Base-by-base conservation (phyloP, 768 basidiomycete species). In the Mycena epipterygia region DNA sequence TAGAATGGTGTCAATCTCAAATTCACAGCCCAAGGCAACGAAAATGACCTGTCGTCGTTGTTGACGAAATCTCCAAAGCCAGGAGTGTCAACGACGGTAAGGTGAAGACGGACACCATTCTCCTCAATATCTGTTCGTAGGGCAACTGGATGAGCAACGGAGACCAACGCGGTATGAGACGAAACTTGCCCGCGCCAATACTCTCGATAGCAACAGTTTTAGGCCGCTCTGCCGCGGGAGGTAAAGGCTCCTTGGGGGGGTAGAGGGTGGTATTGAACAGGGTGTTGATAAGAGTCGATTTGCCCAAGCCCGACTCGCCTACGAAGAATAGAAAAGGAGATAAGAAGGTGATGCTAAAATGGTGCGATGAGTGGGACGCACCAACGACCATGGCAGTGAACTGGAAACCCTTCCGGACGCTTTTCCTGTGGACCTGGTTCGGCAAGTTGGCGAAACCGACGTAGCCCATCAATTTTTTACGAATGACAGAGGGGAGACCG, bases 11-110 rank as follows among this genome's bases (percentile, higher is more conserved):
- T 58, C 73, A 76, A 73, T 35, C 74, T 62, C 74, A 64, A 56
- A 66, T 60, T 58, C 37, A 25, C 32, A 42, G 23, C 44, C 56
- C 27, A 21, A 59, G 48, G 77, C 58, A 72, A 68, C 64, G 67
- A 61, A 55, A 75, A 84, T 73, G 72, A 95, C 96, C 96, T 96
- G 78, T 98, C 96, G 76, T 98, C 95, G 81, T 99, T 99, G 87
- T 99, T 98, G 79, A 99, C 97, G 81, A 98, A 99, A 81, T 99
- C 98, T 70, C 98, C 98, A 78, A 98, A 99, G 37, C 98, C 98
- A 65, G 98, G 98, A 32, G 97, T 99, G 80, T 99, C 98, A 72
- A 99, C 98, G 71, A 99, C 97, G n/a, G 96, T 99, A 65, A 99
- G 84, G 79, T 96, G 96, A 49, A 99, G 90, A 75, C 97, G 90